Base-by-base conservation (phyloP, 345 rosid genomes). In the Eucalyptus melliodora region DNA sequence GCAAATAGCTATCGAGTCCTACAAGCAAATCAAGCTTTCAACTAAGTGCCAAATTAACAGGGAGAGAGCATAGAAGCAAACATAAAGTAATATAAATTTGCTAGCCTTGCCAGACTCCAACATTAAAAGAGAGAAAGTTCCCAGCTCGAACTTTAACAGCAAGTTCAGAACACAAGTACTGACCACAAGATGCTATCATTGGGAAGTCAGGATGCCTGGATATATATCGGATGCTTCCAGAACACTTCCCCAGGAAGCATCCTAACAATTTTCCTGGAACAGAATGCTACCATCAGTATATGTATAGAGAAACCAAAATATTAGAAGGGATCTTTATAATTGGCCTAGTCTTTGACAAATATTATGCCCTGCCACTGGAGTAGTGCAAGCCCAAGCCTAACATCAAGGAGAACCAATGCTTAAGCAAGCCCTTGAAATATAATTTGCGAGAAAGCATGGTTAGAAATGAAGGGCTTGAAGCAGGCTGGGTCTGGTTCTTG, bases 1-100 rank as follows among this genome's bases (percentile, higher is more conserved):
- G 99, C 94, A 97, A 86, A 92, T 97, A 97, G 90, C 98, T 92
- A 90, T 97, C 99, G 86, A 97, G 91, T 88, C 99, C 99, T 97
- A 88, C 88, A n/a, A 87, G 87, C 34, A 86, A 56, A 44, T 82
- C 80, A 50, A 87, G 30, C 50, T 65, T 65, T 65, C 77, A 65
- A n/a, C 40, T n/a, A 65, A 65, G 77, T 65, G 37, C 40, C 37
- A 65, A 31, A 65, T 65, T 31, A 65, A n/a, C 34, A 65, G 21
- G 16, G 9, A 65, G 34, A 62, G 17, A 62, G 72, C 47, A 87
- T 27, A 24, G 67, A 24, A 49, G 40, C 86, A 49, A 31, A 72
- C 56, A 26, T n/a, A 55, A 37, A 45, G 67, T 44, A 50, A 59
- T 26, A 30, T 8, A 17, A 5, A 34, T 16, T 69, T 19, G 40